Conservation (phyloP, 2,329 filamentous ascomycete genomes). For the Elsinoe batatas region DNA sequence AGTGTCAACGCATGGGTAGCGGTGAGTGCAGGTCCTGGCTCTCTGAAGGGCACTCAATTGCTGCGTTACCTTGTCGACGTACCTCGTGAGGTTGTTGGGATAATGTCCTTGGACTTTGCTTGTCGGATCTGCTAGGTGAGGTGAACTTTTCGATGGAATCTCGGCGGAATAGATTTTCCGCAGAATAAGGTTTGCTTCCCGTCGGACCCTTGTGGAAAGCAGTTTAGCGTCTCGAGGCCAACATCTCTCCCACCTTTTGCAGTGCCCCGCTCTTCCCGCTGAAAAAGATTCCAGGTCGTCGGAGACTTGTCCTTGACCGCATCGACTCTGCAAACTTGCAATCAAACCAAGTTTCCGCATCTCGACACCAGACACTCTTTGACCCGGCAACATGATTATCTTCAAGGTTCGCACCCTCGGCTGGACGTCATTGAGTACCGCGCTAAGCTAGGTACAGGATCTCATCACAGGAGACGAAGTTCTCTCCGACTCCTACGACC, state of each 20-base stretch:
- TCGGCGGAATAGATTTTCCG: constrained; percentile 12
- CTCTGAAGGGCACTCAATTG: constrained; percentile 41
- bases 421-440: constrained; percentile 18
- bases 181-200: not conserved
- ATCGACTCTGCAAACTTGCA: constrained; percentile 10
- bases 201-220: not conserved
- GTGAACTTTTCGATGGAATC: constrained; percentile 14
- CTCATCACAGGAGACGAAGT: constrained; percentile 85
- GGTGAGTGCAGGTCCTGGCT: constrained; percentile 39
- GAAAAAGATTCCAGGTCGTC: constrained; percentile 12
- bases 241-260: not conserved
- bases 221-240: not conserved
- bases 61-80: constrained; percentile 20
- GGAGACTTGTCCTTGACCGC: constrained; percentile 9
- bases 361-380: constrained; percentile 20
- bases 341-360: constrained; percentile 13
- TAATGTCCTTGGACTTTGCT: constrained; percentile 6
- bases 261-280: constrained; percentile 11
- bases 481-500: constrained; percentile 85
- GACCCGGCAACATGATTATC: constrained; percentile 43
- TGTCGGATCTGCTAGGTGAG: constrained; percentile 1
- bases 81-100: constrained; percentile 23
- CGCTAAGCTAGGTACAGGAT: constrained; percentile 50
- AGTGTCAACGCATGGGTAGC: constrained; percentile 32
- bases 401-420: constrained; percentile 38